Evolutionary conservation across 345 rosid species (phyloP).

Genomic region (Angophora floribunda): DNA sequence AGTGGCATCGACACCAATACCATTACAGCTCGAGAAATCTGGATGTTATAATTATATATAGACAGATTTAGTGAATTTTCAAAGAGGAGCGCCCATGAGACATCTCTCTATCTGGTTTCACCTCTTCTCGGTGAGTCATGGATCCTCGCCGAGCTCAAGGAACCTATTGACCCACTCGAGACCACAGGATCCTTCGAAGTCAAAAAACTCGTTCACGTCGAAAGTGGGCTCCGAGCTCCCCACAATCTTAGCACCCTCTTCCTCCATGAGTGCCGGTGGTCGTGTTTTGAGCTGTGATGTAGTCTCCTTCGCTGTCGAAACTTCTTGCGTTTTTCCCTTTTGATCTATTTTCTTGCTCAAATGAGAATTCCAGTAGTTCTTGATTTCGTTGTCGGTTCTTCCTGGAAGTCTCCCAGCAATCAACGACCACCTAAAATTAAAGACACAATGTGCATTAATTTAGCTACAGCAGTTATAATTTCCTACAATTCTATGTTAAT

Average conservation of each 20-base stretch:
- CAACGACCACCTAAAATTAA: slow-evolving; percentile 40
- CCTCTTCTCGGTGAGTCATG: slow-evolving; percentile 4
- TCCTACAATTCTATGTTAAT: not conserved
- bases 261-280: not conserved
- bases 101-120: not conserved
- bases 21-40: not conserved
- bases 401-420: slow-evolving; percentile 73
- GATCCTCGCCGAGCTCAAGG: slow-evolving; percentile 20
- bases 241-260: not conserved
- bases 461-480: not conserved
- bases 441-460: not conserved
- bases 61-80: not conserved
- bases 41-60: not conserved
- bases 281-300: not conserved
- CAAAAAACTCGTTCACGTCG: slow-evolving; percentile 21
- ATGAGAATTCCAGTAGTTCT: slow-evolving; percentile 70
- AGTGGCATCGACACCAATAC: not conserved
- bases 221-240: slow-evolving; percentile 10
- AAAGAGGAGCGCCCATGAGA: not conserved
- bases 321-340: slow-evolving; percentile 8
- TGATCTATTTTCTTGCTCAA: slow-evolving; percentile 38
- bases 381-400: slow-evolving; percentile 61
- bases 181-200: slow-evolving; percentile 25
- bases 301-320: not conserved
- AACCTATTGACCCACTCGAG: slow-evolving; percentile 45